Percentiles rank a stretch among this genome's conserved stretches.
These are phyloP conservation scores for Hygrophila difformis DNA, from an alignment of 257 asterid species.

Conservation along the genomic window DNA sequence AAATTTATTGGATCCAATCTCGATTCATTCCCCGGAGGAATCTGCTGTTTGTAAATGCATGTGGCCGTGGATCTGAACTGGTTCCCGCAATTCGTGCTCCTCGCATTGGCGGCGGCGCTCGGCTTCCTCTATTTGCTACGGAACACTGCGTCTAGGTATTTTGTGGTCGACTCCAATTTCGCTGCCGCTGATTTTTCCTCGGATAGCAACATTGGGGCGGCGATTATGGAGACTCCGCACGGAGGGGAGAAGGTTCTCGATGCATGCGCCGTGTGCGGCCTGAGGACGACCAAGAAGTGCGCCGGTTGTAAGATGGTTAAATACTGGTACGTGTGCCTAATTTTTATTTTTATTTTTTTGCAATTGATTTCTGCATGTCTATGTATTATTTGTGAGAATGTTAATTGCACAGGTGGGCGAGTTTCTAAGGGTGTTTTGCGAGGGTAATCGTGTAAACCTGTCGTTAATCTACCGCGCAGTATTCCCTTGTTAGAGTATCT, in stretches of 20 bases:
- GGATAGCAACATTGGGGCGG: slow-evolving; percentile 19
- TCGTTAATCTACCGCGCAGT: no score
- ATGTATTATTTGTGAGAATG: background rate
- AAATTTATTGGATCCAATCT: slow-evolving; percentile 8
- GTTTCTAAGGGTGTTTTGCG: no score
- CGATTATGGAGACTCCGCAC: slow-evolving; percentile 27
- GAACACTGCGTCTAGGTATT: slow-evolving; percentile 69
- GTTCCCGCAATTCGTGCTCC: slow-evolving; percentile 48
- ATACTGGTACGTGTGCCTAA: slow-evolving; percentile 49
- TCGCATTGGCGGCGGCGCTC: slow-evolving; percentile 31
- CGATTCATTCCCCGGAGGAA: background rate
- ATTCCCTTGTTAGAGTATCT: no score
- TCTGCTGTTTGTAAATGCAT: slow-evolving; percentile 49
- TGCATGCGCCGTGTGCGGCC: slow-evolving; percentile 61
- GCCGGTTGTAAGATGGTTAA: slow-evolving; percentile 71
- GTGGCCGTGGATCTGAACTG: slow-evolving; percentile 83
- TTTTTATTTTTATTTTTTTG: background rate
- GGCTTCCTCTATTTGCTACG: slow-evolving; percentile 57
- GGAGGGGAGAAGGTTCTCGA: slow-evolving; percentile 31
- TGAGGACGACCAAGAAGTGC: slow-evolving; percentile 39
- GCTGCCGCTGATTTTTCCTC: slow-evolving; percentile 35
- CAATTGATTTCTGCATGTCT: background rate
- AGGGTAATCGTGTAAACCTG: no score
- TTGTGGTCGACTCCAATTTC: slow-evolving; percentile 62
- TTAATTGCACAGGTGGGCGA: no score